Evolutionary conservation across 805 yeast species (phyloP), one percentile per base, ranked within the genome.

Genomic region (Teunomyces lycoperdinae): DNA sequence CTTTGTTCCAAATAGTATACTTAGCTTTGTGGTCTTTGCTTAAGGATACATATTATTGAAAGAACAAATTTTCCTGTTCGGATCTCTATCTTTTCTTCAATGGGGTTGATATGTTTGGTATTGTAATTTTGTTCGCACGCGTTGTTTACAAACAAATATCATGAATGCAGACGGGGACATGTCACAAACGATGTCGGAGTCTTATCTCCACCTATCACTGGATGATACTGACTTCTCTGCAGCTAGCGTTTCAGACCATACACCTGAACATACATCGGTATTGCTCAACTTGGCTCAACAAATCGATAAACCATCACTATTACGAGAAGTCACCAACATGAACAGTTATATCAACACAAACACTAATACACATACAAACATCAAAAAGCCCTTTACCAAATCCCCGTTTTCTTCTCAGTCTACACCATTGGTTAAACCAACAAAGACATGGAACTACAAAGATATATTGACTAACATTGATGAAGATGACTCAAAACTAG

Each of bases 161-260:
- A 38, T 61, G 59, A 38, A 29, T 26, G 29, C 13, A 38, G 41
- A 38, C 30, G n/a, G 41, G 36, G 64, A 61, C 40, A 45, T 60
- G 36, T 52, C 63, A 13, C 61, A 57, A 39, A 63, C 62, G n/a
- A 43, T 60, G 38, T 55, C 68, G 9, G 70, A 67, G 52, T 65
- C 71, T 20, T 67, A 60, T 47, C 48, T 57, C 46, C 64, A 65
- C 49, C 54, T 64, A 14, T 57, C 68, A 11, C 60, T 56, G 46
- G 67, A 63, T 42, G 53, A 55, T 8, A 39, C 31, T 33, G 55
- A 52, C 9, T 32, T 41, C 24, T 33, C 44, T 27, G 45, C 40
- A 34, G 36, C 35, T 24, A 43, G 32, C 33, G 17, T 47, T 24
- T 24, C 29, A 6, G 33, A 31, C 20, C 40, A 43, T 7, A 46